phyloP scores from a whole-genome alignment of 2,329 filamentous ascomycete species.

The Apiospora saccharicola region DNA sequence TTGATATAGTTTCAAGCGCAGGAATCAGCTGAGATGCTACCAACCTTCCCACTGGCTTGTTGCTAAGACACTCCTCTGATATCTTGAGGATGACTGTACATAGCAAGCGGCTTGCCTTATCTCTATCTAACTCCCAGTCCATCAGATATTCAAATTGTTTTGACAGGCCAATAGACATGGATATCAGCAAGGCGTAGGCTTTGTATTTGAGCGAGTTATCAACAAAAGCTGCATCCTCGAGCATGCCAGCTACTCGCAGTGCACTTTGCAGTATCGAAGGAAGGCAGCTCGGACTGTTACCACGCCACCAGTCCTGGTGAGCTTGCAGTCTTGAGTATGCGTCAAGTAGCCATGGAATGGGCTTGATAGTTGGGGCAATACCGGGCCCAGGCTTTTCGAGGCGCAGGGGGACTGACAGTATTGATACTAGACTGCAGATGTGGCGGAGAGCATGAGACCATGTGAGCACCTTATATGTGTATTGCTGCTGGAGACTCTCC shows the following conservation, averaged over 20 bases:
- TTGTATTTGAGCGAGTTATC: conserved; percentile 43
- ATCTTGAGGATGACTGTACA: conserved; percentile 50
- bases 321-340: conserved; percentile 52
- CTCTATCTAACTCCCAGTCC: conserved; percentile 36
- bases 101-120: conserved; percentile 43
- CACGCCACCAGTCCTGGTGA: conserved; percentile 48
- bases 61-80: conserved; percentile 43
- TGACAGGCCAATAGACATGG: conserved; percentile 52
- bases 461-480: conserved; percentile 49
- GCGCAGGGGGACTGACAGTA: conserved; percentile 51
- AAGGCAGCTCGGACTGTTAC: conserved; percentile 40
- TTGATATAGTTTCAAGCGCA: conserved; percentile 47
- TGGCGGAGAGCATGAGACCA: conserved; percentile 56
- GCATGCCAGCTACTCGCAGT: conserved; percentile 41
- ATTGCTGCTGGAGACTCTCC: conserved; percentile 40
- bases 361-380: conserved; percentile 38
- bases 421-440: conserved; percentile 51
- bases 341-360: conserved; percentile 59
- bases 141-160: conserved; percentile 43
- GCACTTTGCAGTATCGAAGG: conserved; percentile 47
- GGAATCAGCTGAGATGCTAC: conserved; percentile 52
- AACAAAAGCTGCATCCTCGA: conserved; percentile 26
- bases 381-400: conserved; percentile 42
- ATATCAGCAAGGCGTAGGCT: conserved; percentile 46
- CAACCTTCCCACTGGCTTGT: conserved; percentile 47